Evolutionary conservation across 1,284 basidiomycete species (phyloP).

Genomic region (Ustilago vetiveriae): DNA sequence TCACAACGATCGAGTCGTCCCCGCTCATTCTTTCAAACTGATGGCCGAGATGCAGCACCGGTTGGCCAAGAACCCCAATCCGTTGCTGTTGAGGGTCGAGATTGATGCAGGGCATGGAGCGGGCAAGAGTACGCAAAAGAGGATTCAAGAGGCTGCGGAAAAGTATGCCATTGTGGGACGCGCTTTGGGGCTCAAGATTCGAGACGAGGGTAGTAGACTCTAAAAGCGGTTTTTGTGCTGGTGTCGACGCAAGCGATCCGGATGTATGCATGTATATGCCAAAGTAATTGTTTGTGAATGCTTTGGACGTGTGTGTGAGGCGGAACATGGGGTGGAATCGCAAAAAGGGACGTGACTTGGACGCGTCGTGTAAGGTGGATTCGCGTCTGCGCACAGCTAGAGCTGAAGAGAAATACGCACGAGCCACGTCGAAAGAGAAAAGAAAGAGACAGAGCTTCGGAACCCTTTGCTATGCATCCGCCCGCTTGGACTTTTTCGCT

Average conservation of each 20-base stretch:
- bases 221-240: too few species aligned
- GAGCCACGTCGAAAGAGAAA: too few species aligned
- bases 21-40: constrained; percentile 64
- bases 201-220: constrained; percentile 18
- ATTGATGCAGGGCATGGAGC: constrained; percentile 65
- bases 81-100: constrained; percentile 62
- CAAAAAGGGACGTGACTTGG: not conserved
- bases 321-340: too few species aligned
- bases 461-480: too few species aligned
- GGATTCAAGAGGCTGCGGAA: constrained; percentile 58
- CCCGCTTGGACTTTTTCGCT: too few species aligned
- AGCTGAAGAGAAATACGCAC: too few species aligned
- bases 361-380: constrained; percentile 22
- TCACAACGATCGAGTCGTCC: constrained; percentile 65
- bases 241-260: too few species aligned
- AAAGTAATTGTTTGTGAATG: not conserved
- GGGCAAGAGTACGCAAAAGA: constrained; percentile 62
- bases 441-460: too few species aligned
- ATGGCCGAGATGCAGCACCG: constrained; percentile 65
- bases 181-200: constrained; percentile 56
- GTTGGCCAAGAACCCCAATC: constrained; percentile 58
- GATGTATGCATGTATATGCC: not conserved
- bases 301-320: too few species aligned
- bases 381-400: too few species aligned
- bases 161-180: constrained; percentile 60